phyloP scores from a whole-genome alignment of 345 rosid species.

The Pseudoturritis turrita region DNA sequence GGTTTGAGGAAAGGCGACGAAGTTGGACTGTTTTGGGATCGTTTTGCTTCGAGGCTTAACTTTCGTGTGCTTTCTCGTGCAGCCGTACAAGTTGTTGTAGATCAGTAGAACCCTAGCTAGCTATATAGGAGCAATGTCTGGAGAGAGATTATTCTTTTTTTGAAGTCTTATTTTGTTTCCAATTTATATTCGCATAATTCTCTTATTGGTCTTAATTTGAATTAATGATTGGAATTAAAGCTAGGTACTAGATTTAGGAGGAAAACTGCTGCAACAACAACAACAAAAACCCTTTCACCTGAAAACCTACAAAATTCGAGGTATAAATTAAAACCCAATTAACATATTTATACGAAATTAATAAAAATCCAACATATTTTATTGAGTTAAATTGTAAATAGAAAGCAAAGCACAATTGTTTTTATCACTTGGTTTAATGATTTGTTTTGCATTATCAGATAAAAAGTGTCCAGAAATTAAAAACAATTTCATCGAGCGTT shows the following conservation, averaged over 20 bases:
- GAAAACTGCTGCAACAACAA: too few relatives aligned
- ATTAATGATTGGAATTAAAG: not conserved
- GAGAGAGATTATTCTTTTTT: not conserved
- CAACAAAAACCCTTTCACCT: too few relatives aligned
- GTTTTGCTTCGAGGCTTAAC: not conserved
- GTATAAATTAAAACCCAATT: too few relatives aligned
- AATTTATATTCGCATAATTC: not conserved
- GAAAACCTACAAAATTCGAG: too few relatives aligned
- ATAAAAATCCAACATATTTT: too few relatives aligned
- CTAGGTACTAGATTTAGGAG: not conserved
- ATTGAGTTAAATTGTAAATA: too few relatives aligned
- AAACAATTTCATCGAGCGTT: too few relatives aligned
- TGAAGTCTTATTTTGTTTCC: not conserved
- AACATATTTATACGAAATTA: too few relatives aligned
- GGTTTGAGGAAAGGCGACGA: constrained; percentile 2
- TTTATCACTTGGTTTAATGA: too few relatives aligned
- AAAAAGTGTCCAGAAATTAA: too few relatives aligned
- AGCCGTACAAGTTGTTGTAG: not conserved
- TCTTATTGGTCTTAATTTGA: not conserved
- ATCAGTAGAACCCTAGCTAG: not conserved
- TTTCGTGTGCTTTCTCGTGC: constrained; percentile 20
- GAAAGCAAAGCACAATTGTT: too few relatives aligned
- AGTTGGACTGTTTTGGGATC: constrained; percentile 21
- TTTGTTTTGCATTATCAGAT: too few relatives aligned
- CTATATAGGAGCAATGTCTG: not conserved